Evolutionary conservation across 495 filamentous ascomycete species (phyloP).

Genomic region (Aspergillus panamensis): DNA sequence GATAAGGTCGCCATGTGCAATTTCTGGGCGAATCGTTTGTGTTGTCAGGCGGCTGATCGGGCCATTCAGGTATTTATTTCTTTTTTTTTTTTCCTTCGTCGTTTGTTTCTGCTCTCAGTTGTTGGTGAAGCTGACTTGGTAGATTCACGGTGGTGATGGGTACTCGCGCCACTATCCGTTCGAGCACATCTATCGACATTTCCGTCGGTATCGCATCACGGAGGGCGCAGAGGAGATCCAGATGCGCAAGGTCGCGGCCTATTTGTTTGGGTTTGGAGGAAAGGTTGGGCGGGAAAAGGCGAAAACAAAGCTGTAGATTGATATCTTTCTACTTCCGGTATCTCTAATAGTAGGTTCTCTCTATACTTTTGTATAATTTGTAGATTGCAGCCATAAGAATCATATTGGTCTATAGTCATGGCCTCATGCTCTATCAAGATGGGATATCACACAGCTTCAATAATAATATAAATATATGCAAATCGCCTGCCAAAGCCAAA

Average conservation of each 20-base stretch:
- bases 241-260: slow-evolving; percentile 46
- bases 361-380: neutral
- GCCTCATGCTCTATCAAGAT: neutral
- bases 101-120: neutral
- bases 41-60: slow-evolving; percentile 55
- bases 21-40: slow-evolving; percentile 59
- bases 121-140: neutral
- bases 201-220: slow-evolving; percentile 48
- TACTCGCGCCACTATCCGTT: slow-evolving; percentile 48
- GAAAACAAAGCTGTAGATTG: slow-evolving; percentile 8
- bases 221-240: slow-evolving; percentile 51
- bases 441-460: neutral
- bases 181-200: slow-evolving; percentile 52
- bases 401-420: neutral
- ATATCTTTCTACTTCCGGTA: too few species aligned
- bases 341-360: too few species aligned
- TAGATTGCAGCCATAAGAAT: neutral
- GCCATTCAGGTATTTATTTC: slow-evolving; percentile 49
- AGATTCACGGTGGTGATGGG: slow-evolving; percentile 52
- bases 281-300: slow-evolving; percentile 9
- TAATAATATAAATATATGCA: neutral
- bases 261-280: slow-evolving; percentile 41
- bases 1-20: slow-evolving; percentile 62
- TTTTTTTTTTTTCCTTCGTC: slow-evolving; percentile 1
- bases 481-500: neutral